These are phyloP conservation scores for Dendrocalamus sinicus DNA, from an alignment of 176 grass and related monocot genomes.

Conservation along the genomic window DNA sequence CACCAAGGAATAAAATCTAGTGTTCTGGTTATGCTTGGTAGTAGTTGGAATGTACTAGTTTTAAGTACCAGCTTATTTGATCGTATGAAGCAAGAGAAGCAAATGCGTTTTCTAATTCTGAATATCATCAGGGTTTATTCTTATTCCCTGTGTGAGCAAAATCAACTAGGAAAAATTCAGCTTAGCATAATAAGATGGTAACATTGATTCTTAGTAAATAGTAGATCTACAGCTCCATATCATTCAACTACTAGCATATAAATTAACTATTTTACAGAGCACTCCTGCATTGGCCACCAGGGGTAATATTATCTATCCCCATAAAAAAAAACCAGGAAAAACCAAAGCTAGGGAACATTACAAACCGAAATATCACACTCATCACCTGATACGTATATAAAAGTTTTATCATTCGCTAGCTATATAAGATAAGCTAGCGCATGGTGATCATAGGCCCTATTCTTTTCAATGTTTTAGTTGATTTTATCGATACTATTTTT, in stretches of 20 bases:
- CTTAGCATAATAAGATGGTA: background rate
- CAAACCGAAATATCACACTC: constrained; percentile 48
- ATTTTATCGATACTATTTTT: no score
- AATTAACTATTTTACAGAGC: constrained; percentile 25
- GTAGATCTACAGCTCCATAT: constrained; percentile 8
- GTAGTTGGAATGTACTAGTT: background rate
- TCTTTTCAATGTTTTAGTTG: no score
- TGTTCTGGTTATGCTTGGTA: constrained; percentile 5
- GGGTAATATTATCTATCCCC: background rate
- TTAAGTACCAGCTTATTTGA: background rate
- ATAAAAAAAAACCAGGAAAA: background rate
- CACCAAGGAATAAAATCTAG: constrained; percentile 5
- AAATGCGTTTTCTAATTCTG: background rate
- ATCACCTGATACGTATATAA: constrained; percentile 25
- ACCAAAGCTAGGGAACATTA: background rate
- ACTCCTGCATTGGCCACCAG: background rate
- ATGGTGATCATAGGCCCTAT: background rate
- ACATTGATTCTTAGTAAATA: background rate
- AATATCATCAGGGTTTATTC: background rate
- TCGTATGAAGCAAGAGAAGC: background rate
- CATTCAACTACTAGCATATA: constrained; percentile 16
- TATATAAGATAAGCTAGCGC: background rate
- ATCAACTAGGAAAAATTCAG: background rate
- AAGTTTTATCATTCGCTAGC: background rate
- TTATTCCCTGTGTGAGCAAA: background rate